These are phyloP conservation scores for Ustilaginoidea virens DNA, from an alignment of 2,329 filamentous ascomycete species.

Conservation along the genomic window DNA sequence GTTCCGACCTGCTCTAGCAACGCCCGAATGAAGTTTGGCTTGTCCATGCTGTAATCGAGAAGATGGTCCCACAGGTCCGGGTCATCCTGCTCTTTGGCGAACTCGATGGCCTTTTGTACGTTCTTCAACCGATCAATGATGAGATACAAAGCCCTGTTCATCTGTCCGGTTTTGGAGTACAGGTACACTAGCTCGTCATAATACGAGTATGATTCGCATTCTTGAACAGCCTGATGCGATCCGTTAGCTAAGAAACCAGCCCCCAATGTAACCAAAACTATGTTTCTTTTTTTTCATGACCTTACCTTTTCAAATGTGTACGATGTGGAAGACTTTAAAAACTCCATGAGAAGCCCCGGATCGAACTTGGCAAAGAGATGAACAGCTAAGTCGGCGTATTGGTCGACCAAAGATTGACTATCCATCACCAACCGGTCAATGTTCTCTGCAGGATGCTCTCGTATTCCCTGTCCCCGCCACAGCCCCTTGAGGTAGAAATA, in stretches of 20 bases:
- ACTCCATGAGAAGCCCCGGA: slow-evolving; percentile 66
- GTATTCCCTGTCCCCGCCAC: slow-evolving; percentile 61
- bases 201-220: slow-evolving; percentile 70
- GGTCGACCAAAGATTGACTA: slow-evolving; percentile 58
- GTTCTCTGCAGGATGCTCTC: slow-evolving; percentile 35
- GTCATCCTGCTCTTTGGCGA: slow-evolving; percentile 87
- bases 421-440: slow-evolving; percentile 42
- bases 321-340: slow-evolving; percentile 67
- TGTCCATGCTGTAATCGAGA: slow-evolving; percentile 93
- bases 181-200: slow-evolving; percentile 91
- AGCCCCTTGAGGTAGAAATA: slow-evolving; percentile 85
- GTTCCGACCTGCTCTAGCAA: slow-evolving; percentile 89
- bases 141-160: slow-evolving; percentile 76
- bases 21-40: slow-evolving; percentile 83
- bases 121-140: slow-evolving; percentile 90
- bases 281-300: no score
- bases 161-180: slow-evolving; percentile 87
- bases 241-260: no score
- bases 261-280: no score
- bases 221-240: slow-evolving; percentile 43
- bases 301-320: slow-evolving; percentile 69
- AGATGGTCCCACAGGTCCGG: slow-evolving; percentile 90
- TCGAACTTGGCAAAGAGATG: slow-evolving; percentile 78
- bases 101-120: slow-evolving; percentile 82
- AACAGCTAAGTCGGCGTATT: slow-evolving; percentile 75